Evolutionary conservation across 805 yeast species (phyloP), one percentile per base, ranked within the genome.

Genomic region (Cyberlindnera misumaiensis): DNA sequence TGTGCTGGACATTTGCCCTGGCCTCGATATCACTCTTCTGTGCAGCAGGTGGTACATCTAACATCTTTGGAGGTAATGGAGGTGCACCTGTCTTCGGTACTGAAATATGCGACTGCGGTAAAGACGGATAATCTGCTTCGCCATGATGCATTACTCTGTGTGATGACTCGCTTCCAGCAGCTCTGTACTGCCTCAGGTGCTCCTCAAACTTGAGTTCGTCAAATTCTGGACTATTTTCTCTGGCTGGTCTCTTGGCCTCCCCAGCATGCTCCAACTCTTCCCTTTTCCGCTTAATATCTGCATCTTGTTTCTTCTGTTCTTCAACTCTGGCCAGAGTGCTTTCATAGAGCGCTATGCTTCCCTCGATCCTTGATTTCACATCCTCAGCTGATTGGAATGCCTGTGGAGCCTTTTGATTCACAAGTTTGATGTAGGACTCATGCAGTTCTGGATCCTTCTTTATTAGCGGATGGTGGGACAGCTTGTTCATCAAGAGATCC

Each of bases 401-500:
- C 3, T 4, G 29, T 11, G 49, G 49, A 3, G 45, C 53, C 52
- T 43, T 49, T 36, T 28, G 38, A 49, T 58, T 40, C 44, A 54
- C 29, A 22, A 52, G 33, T 1, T 25, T 15, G 5, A 28, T 31
- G 37, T 49, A 54, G 4, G n/a, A 30, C 35, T 43, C 43, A 26
- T 50, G 42, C 2, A 32, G 30, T 11, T 39, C 41, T 16, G 51
- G 36, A 27, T 53, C 50, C 17, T 40, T 40, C 44, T 54, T 56
- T 36, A 71, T 46, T 18, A 65, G 71, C 0, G 78, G 75, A 43
- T 74, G 78, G 5, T 43, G 55, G 13, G 67, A 65, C 31, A 77
- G 49, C 35, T 60, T 61, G 55, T 73, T 70, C 38, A 71, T 65
- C 25, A 75, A 62, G 34, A 77, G 60, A 42, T 81, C 84, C 16